A percentile compares a stretch with the other conserved stretches of the same genome.
phyloP scores from a whole-genome alignment of 2,329 filamentous ascomycete species.

The Epichloe aotearoae region DNA sequence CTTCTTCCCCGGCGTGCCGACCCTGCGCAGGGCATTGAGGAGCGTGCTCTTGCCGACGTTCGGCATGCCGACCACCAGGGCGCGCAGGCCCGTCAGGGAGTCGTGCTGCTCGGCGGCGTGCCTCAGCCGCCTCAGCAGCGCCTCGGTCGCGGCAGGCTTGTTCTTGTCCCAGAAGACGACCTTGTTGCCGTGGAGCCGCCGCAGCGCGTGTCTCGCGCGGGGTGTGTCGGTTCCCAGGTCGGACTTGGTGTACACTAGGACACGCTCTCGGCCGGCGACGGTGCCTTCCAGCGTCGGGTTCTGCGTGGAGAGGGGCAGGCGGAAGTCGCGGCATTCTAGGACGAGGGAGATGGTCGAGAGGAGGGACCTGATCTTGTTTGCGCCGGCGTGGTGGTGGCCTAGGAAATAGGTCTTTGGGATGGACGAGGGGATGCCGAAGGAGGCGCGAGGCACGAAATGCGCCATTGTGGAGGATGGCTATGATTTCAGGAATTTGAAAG shows the following conservation, averaged over 20 bases:
- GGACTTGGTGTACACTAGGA: constrained; percentile 84
- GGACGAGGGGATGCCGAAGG: constrained; percentile 58
- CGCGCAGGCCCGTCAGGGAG: constrained; percentile 66
- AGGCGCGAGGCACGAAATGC: constrained; percentile 57
- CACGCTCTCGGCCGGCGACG: constrained; percentile 56
- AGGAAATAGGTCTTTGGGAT: constrained; percentile 87
- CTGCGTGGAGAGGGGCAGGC: constrained; percentile 75
- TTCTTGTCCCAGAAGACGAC: constrained; percentile 32
- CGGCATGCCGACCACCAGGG: constrained; percentile 91
- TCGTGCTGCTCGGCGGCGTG: constrained; percentile 22
- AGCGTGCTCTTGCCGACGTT: constrained; percentile 94
- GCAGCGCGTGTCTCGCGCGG: constrained; percentile 15
- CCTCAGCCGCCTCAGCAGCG: constrained; percentile 26
- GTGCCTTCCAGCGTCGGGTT: constrained; percentile 80
- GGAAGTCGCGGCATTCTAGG: constrained; percentile 88
- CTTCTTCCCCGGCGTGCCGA: constrained; percentile 37
- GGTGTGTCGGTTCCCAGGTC: constrained; percentile 48
- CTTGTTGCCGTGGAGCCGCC: constrained; percentile 20
- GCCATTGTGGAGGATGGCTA: constrained; percentile 12
- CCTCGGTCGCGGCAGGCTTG: constrained; percentile 18
- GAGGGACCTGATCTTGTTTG: constrained; percentile 69
- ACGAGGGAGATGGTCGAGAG: constrained; percentile 75
- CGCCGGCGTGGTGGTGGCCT: constrained; percentile 76
- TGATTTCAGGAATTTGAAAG: neutral
- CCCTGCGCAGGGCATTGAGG: constrained; percentile 69